These are phyloP conservation scores for Sporothrix variecibatus DNA, from an alignment of 2,329 filamentous ascomycete species.

Conservation along the genomic window DNA sequence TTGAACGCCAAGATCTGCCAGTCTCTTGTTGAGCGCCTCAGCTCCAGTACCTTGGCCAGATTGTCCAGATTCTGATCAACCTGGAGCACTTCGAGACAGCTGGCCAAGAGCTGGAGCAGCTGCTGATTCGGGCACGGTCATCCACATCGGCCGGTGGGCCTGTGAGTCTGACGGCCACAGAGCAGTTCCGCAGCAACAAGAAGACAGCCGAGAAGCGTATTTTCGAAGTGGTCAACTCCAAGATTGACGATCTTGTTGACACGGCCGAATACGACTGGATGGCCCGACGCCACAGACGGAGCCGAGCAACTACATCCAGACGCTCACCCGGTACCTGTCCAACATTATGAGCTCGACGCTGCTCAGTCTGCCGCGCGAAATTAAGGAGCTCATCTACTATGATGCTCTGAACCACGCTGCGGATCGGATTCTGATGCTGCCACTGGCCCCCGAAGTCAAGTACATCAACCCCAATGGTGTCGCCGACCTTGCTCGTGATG, in stretches of 20 bases:
- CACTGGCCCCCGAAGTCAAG: constrained; percentile 75
- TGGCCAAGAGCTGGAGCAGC: constrained; percentile 82
- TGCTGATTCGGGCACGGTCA: constrained; percentile 82
- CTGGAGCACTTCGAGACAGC: constrained; percentile 95
- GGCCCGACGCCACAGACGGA: constrained; percentile 63
- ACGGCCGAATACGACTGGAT: constrained; percentile 95
- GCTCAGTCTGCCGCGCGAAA: constrained; percentile 87
- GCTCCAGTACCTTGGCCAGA: constrained; percentile 95
- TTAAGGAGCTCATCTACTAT: constrained; percentile 97
- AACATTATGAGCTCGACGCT: constrained; percentile 97
- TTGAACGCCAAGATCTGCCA: constrained; percentile 89
- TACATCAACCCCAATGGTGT: constrained; percentile 88
- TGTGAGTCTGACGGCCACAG: constrained; percentile 77
- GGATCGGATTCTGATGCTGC: constrained; percentile 77
- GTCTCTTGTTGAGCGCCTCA: constrained; percentile 82
- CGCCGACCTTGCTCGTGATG: constrained; percentile 76
- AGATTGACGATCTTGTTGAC: constrained; percentile 96
- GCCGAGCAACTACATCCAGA: constrained; percentile 93
- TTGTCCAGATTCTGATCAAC: constrained; percentile 97
- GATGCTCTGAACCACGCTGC: constrained; percentile 91
- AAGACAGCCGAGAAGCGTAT: constrained; percentile 97
- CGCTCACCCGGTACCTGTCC: constrained; percentile 84
- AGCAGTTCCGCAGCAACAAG: constrained; percentile 84
- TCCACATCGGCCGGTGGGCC: constrained; percentile 79
- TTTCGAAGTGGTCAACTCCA: constrained; percentile 97